phyloP scores from a whole-genome alignment of 2,329 filamentous ascomycete species.

The Fusarium pseudocircinatum region DNA sequence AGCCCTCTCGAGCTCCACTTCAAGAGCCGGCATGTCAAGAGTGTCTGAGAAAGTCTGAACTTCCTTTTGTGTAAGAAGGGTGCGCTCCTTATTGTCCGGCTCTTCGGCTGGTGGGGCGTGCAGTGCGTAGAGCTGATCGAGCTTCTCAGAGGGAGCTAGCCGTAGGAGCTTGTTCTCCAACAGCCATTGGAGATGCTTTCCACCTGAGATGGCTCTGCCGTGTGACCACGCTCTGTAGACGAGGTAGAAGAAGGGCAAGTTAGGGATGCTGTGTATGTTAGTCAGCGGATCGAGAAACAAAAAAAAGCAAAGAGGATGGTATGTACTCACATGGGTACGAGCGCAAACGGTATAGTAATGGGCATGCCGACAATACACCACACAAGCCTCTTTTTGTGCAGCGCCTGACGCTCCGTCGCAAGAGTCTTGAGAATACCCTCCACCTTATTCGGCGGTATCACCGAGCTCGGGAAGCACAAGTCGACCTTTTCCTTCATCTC shows the following conservation, averaged over 20 bases:
- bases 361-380: slow-evolving; percentile 88
- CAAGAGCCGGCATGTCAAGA: slow-evolving; percentile 74
- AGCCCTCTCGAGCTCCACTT: slow-evolving; percentile 77
- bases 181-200: slow-evolving; percentile 85
- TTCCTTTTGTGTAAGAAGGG: slow-evolving; percentile 61
- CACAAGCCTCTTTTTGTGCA: slow-evolving; percentile 80
- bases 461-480: slow-evolving; percentile 77
- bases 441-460: slow-evolving; percentile 73
- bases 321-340: slow-evolving; percentile 81
- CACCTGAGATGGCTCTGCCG: slow-evolving; percentile 86
- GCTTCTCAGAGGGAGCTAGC: slow-evolving; percentile 69
- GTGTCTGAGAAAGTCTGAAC: slow-evolving; percentile 68
- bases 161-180: slow-evolving; percentile 76
- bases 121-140: slow-evolving; percentile 79
- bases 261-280: slow-evolving; percentile 73
- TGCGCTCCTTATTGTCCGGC: slow-evolving; percentile 44
- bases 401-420: slow-evolving; percentile 79
- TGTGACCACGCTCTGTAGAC: slow-evolving; percentile 92
- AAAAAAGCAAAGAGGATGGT: neutral
- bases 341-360: slow-evolving; percentile 80
- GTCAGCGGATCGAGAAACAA: neutral
- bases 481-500: slow-evolving; percentile 72
- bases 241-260: slow-evolving; percentile 97
- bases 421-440: slow-evolving; percentile 72
- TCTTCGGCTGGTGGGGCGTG: slow-evolving; percentile 42